Evolutionary conservation across 805 yeast genomes (phyloP), one percentile per base, ranked within the genome.

Genomic region (Nakazawaea pomicola): DNA sequence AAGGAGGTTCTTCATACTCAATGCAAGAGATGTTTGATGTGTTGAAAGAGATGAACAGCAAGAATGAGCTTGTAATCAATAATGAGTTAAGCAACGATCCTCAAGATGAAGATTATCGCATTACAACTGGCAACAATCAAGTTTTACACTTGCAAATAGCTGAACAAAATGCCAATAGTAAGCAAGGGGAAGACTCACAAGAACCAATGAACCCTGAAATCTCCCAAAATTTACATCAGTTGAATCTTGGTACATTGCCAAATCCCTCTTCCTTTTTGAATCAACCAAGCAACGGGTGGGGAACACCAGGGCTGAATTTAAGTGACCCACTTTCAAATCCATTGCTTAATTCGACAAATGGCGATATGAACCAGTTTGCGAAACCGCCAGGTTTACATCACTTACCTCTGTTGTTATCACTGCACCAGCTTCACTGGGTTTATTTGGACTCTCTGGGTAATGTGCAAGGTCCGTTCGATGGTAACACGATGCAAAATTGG

Each of bases 401-500:
- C 17, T 37, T 16, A 14, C 39, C 37, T n/a, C 47, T 34, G 29
- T 21, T 40, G 16, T 29, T 70, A 11, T 52, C 62, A 2, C 70
- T 78, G 2, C 65, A 57, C 21, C 58, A 65, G 38, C 67, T 80
- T 49, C 62, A 69, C 36, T 87, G 96, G 96, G 62, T 63, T 44
- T 87, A 87, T 57, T 62, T 80, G 41, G 96, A 87, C 57, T 78
- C 86, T 0, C 58, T 69, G 30, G 86, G 84, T 4, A 69, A 61
- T 38, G 79, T 77, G 46, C 95, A 86, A 56, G 96, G 96, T 17
- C 95, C 96, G 3, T 87, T 87, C 60, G 67, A 68, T 35, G 88
- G 90, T 2, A 57, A 61, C 19, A 61, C 72, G 60, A 87, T 87
- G 96, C 90, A 84, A 48, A 76, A 67, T 38, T 87, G 96, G 96